phyloP scores from a whole-genome alignment of 2,329 filamentous ascomycete genomes.

The Penicillium sp. region DNA sequence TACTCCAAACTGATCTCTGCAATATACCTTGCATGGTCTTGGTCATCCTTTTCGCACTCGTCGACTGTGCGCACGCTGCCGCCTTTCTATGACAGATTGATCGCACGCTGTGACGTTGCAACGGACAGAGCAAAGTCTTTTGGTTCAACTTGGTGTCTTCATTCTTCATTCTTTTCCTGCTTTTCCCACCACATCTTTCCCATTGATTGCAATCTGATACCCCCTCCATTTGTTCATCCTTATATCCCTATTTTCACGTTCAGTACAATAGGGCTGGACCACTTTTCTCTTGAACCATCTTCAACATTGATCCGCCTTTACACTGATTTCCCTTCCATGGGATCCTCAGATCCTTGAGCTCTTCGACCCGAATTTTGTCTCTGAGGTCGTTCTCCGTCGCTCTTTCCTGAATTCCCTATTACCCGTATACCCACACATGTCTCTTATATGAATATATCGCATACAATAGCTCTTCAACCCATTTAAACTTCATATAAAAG shows the following conservation, averaged over 20 bases:
- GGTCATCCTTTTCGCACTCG: not conserved
- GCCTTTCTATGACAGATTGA: not conserved
- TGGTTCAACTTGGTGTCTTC: not conserved
- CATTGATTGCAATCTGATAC: not conserved
- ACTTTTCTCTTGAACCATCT: not conserved
- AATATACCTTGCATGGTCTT: not conserved
- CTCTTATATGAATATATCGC: not conserved
- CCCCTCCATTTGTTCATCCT: not conserved
- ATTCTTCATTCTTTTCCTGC: not conserved
- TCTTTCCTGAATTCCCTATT: constrained; percentile 1
- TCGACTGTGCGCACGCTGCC: not conserved
- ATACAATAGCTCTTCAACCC: too few species aligned
- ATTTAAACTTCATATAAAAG: too few species aligned
- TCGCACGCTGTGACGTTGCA: not conserved
- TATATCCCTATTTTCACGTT: not conserved
- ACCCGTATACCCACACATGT: not conserved
- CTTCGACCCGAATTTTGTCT: constrained; percentile 6
- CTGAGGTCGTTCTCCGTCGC: not conserved
- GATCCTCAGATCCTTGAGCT: not conserved
- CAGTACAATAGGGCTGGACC: constrained; percentile 4
- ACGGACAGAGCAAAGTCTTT: not conserved
- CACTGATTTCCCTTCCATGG: not conserved
- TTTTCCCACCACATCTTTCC: not conserved
- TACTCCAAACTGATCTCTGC: not conserved
- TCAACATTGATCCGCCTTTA: not conserved